A percentile compares a stretch with the other conserved stretches of the same genome.
phyloP scores from a whole-genome alignment of 306 rosid species.

The Medicago lupulina region DNA sequence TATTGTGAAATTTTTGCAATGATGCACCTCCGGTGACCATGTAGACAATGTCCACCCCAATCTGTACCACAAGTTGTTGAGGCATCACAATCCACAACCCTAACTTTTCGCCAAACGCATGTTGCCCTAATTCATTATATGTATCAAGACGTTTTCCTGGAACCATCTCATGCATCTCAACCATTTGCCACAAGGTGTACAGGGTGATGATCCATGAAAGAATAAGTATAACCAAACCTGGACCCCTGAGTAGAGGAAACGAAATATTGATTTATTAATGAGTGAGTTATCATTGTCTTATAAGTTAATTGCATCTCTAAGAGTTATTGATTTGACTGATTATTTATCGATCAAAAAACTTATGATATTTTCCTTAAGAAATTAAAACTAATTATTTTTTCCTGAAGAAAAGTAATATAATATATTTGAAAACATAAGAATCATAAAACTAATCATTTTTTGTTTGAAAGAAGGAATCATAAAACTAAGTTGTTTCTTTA shows the following conservation, averaged over 20 bases:
- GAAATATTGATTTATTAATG: not conserved
- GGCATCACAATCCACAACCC: conserved; percentile 88
- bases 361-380: too few species aligned
- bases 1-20: conserved; percentile 62
- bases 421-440: too few species aligned
- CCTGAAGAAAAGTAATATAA: too few species aligned
- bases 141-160: conserved; percentile 80
- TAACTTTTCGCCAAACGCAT: conserved; percentile 78
- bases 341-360: too few species aligned
- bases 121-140: conserved; percentile 80
- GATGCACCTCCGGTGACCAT: conserved; percentile 84
- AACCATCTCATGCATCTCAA: conserved; percentile 88
- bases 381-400: too few species aligned
- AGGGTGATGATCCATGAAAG: conserved; percentile 76
- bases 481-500: not conserved
- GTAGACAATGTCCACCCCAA: conserved; percentile 64
- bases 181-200: conserved; percentile 86
- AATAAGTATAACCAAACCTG: conserved; percentile 60
- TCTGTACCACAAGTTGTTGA: conserved; percentile 68
- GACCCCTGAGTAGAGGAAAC: conserved; percentile 57
- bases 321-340: too few species aligned
- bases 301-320: too few species aligned
- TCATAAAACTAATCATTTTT: too few species aligned
- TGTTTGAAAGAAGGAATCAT: too few species aligned
- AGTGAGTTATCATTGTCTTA: not conserved